A percentile compares a stretch with the other conserved stretches of the same genome.
These are phyloP conservation scores for Umbelopsis ramanniana DNA, from an alignment of 192 early-diverging fungal species.

Conservation along the genomic window DNA sequence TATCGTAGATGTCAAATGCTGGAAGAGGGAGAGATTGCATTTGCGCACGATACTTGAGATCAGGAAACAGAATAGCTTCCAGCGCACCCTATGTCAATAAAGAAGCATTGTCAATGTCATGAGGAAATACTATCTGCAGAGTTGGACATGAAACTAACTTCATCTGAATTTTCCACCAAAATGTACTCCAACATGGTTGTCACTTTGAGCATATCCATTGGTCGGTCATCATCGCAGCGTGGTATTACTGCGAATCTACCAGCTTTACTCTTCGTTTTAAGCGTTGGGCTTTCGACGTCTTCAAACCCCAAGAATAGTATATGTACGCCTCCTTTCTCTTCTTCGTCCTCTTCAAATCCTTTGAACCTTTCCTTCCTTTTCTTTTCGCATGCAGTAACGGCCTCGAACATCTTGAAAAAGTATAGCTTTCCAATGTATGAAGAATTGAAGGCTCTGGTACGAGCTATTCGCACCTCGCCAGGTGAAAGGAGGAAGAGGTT, in stretches of 20 bases:
- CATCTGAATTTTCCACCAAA: slow-evolving; percentile 31
- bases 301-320: slow-evolving; percentile 22
- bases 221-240: neutral
- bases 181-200: slow-evolving; percentile 25
- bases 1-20: slow-evolving; percentile 15
- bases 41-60: slow-evolving; percentile 26
- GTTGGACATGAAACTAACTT: slow-evolving; percentile 3
- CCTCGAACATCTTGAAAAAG: slow-evolving; percentile 39
- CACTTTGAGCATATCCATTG: slow-evolving; percentile 21
- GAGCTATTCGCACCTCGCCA: slow-evolving; percentile 11
- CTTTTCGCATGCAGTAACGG: slow-evolving; percentile 23
- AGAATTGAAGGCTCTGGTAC: slow-evolving; percentile 16
- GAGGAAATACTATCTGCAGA: neutral
- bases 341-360: slow-evolving; percentile 19
- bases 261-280: slow-evolving; percentile 10
- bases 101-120: neutral
- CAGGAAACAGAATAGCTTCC: slow-evolving; percentile 31
- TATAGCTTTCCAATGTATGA: slow-evolving; percentile 29
- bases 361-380: slow-evolving; percentile 12
- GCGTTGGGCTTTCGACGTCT: slow-evolving; percentile 1
- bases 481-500: slow-evolving; percentile 27
- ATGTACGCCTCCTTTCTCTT: slow-evolving; percentile 10
- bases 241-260: slow-evolving; percentile 2
- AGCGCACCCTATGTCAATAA: slow-evolving; percentile 27
- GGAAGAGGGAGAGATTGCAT: slow-evolving; percentile 1